Percentiles rank a stretch among this genome's conserved stretches.
phyloP scores from a whole-genome alignment of 805 yeast species.

The Candida multigemmis region DNA sequence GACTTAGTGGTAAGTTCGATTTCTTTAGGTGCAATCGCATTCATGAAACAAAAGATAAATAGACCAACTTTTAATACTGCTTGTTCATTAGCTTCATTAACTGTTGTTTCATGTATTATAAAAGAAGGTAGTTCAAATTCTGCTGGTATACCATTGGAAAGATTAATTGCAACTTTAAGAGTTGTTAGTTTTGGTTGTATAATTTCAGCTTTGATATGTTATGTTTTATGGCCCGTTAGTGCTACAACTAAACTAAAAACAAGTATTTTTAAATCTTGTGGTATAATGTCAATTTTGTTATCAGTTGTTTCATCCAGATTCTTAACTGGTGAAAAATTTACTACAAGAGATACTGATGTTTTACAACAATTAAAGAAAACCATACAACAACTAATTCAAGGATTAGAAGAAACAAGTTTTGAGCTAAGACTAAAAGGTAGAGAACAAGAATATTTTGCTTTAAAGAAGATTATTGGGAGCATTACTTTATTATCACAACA shows the following conservation, averaged over 20 bases:
- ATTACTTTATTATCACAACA: conserved; percentile 45
- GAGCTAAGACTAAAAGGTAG: conserved; percentile 50
- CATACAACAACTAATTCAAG: conserved; percentile 26
- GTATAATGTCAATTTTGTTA: conserved; percentile 41
- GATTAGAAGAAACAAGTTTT: conserved; percentile 50
- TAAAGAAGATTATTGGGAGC: conserved; percentile 40
- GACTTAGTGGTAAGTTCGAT: conserved; percentile 45
- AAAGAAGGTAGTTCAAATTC: conserved; percentile 64
- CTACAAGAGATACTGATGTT: conserved; percentile 27
- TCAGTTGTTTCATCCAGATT: conserved; percentile 40
- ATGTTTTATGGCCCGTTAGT: conserved; percentile 53
- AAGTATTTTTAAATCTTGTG: conserved; percentile 41
- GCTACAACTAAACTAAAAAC: conserved; percentile 40
- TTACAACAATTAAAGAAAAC: conserved; percentile 30
- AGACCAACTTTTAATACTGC: conserved; percentile 73
- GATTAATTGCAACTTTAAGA: conserved; percentile 43
- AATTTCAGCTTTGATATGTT: conserved; percentile 52
- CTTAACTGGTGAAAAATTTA: conserved; percentile 36
- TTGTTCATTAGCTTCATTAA: conserved; percentile 66
- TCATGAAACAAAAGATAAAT: conserved; percentile 56
- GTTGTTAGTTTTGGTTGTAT: conserved; percentile 56
- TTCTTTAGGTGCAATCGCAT: conserved; percentile 61
- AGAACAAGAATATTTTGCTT: conserved; percentile 41
- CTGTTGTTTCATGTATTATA: conserved; percentile 60
- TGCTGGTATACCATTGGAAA: conserved; percentile 45